These are phyloP conservation scores for Fusarium sp. DNA, from an alignment of 2,329 filamentous ascomycete species.

Conservation along the genomic window DNA sequence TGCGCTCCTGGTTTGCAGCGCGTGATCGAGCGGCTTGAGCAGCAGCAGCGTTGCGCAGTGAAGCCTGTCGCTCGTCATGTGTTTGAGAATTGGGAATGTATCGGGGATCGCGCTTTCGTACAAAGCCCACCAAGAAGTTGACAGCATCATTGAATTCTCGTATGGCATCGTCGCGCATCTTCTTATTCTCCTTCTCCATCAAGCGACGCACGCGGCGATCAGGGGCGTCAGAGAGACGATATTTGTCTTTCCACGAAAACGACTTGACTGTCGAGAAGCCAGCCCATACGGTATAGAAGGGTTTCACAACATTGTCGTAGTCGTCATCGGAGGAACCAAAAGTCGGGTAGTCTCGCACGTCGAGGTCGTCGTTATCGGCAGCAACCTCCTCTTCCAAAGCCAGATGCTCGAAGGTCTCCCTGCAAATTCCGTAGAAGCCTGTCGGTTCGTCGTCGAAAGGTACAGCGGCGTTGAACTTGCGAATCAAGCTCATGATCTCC, in stretches of 20 bases:
- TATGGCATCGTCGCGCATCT: slow-evolving; percentile 81
- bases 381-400: slow-evolving; percentile 83
- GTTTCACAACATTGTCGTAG: slow-evolving; percentile 80
- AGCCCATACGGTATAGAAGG: slow-evolving; percentile 85
- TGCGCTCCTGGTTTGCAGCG: slow-evolving; percentile 81
- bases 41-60: slow-evolving; percentile 79
- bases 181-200: slow-evolving; percentile 97
- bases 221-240: slow-evolving; percentile 84
- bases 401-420: slow-evolving; percentile 81
- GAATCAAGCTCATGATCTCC: slow-evolving; percentile 81
- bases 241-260: slow-evolving; percentile 90
- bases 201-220: slow-evolving; percentile 83
- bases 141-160: slow-evolving; percentile 95
- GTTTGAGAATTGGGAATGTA: slow-evolving; percentile 81
- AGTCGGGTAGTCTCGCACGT: slow-evolving; percentile 76
- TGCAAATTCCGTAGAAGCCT: slow-evolving; percentile 86
- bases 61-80: slow-evolving; percentile 82
- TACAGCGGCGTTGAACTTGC: slow-evolving; percentile 81
- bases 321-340: slow-evolving; percentile 83
- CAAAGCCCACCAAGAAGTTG: slow-evolving; percentile 84
- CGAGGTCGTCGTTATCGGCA: slow-evolving; percentile 72
- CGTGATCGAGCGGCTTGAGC: slow-evolving; percentile 87
- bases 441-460: slow-evolving; percentile 82
- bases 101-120: slow-evolving; percentile 89
- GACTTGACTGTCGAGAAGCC: slow-evolving; percentile 85